A percentile compares a stretch with the other conserved stretches of the same genome.
Conservation (phyloP, 768 basidiomycete genomes). For the Suillus decipiens region DNA sequence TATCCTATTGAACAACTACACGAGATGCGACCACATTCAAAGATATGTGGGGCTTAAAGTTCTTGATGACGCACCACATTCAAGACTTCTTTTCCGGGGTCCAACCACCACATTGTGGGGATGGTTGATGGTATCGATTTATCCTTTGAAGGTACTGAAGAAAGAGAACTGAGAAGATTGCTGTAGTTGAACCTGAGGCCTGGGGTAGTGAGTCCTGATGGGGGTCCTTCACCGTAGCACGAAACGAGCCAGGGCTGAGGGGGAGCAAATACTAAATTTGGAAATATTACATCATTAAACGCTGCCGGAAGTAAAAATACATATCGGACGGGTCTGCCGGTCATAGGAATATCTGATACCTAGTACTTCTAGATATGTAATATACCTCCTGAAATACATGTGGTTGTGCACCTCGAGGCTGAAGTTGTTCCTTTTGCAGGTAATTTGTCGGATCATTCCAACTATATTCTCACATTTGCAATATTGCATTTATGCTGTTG, state of each 20-base stretch:
- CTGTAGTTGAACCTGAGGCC: neutral
- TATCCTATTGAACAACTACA: constrained; percentile 82
- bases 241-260: neutral
- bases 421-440: constrained; percentile 1
- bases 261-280: neutral
- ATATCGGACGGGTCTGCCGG: neutral
- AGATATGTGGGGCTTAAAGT: neutral
- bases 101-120: constrained; percentile 78
- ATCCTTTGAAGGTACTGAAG: neutral
- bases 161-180: neutral
- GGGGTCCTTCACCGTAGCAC: neutral
- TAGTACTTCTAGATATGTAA: neutral
- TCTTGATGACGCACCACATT: constrained; percentile 59
- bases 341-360: neutral
- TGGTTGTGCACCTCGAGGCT: constrained; percentile 1
- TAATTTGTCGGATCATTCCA: neutral
- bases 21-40: neutral
- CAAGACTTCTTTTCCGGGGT: constrained; percentile 83
- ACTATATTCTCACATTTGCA: constrained; percentile 3
- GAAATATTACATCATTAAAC: constrained; percentile 5
- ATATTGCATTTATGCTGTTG: constrained; percentile 3
- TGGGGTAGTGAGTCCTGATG: neutral
- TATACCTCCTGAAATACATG: neutral
- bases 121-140: constrained; percentile 9
- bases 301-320: neutral